A percentile compares a stretch with the other conserved stretches of the same genome.
phyloP scores from a whole-genome alignment of 345 rosid genomes.

The Citrus reticulata region DNA sequence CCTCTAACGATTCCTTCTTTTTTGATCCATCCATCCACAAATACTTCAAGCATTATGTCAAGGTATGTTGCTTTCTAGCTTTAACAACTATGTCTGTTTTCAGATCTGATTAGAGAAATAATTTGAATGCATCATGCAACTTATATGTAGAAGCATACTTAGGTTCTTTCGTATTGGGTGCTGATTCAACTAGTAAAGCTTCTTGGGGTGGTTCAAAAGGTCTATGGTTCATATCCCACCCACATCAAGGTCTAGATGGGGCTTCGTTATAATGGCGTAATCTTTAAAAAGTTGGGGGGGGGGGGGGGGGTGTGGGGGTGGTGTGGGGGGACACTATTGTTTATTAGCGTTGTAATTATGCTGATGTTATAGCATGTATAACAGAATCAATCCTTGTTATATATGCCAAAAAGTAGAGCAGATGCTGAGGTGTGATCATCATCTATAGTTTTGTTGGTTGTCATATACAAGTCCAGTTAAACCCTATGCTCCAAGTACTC shows the following conservation, averaged over 20 bases:
- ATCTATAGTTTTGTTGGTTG: background rate
- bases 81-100: background rate
- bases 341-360: background rate
- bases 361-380: background rate
- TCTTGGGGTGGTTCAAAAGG: background rate
- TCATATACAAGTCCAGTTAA: background rate
- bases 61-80: slow-evolving; percentile 32
- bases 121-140: slow-evolving; percentile 2
- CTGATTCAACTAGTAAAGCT: background rate
- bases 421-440: background rate
- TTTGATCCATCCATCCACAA: slow-evolving; percentile 88
- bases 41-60: slow-evolving; percentile 75
- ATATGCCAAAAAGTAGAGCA: background rate
- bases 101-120: background rate
- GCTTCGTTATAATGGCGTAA: background rate
- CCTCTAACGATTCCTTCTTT: slow-evolving; percentile 95
- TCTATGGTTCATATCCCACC: background rate
- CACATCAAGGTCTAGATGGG: background rate
- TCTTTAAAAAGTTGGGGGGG: no score
- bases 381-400: background rate
- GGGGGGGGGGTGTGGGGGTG: no score
- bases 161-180: background rate
- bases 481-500: background rate
- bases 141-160: background rate
- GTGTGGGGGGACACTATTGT: background rate